These are phyloP conservation scores for Plasmodium knowlesi DNA, from an alignment of 169 alveolate genomes.

Conservation along the genomic window DNA sequence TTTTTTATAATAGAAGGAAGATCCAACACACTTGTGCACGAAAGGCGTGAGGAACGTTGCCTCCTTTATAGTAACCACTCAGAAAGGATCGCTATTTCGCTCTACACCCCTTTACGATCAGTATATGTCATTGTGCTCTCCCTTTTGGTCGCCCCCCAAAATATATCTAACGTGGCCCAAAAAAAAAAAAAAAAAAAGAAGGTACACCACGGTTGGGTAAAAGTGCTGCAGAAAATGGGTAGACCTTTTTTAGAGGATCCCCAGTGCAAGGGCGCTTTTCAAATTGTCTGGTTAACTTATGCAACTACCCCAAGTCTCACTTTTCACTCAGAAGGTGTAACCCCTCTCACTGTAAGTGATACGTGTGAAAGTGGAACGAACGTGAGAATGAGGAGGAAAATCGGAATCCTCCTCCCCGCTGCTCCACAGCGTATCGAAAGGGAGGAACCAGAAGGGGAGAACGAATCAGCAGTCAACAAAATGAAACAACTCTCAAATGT, in stretches of 20 bases:
- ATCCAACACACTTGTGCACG: neutral
- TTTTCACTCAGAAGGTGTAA: neutral
- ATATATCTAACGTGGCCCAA: neutral
- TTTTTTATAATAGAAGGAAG: neutral
- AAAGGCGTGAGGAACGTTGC: neutral
- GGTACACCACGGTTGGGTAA: neutral
- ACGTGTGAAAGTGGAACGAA: neutral
- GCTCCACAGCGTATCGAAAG: neutral
- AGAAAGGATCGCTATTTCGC: neutral
- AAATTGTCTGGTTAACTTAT: neutral
- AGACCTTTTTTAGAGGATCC: neutral
- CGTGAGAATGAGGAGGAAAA: neutral
- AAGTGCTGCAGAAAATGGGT: neutral
- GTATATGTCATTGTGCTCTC: neutral
- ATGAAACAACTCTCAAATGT: neutral
- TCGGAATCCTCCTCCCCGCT: neutral
- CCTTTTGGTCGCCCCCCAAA: neutral
- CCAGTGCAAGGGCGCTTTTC: neutral
- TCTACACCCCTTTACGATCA: neutral
- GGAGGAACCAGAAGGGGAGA: neutral
- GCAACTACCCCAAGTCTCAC: neutral
- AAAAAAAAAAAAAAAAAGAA: neutral
- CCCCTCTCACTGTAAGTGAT: neutral
- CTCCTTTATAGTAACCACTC: neutral
- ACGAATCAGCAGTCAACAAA: neutral